Base-by-base conservation (phyloP, 352 stramenopile species). In the Peronospora tabacina region DNA sequence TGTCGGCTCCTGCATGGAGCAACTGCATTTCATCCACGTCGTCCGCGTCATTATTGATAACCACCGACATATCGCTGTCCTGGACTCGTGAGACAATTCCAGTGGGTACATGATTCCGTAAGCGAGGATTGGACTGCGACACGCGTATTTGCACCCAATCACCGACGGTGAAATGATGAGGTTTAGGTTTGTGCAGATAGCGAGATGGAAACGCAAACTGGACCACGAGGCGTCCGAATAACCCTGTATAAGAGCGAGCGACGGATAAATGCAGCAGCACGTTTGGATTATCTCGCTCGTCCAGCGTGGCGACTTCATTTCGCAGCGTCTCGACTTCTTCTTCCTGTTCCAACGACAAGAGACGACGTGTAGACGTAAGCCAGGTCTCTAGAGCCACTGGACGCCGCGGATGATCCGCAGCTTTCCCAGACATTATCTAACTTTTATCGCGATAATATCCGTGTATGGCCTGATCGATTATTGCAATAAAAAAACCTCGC, bases 111-210 rank as follows among this genome's bases (percentile, higher is more conserved):
- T 63, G 66, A 5, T 44, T 20, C 3, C 36, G 36, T 8, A 39
- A 40, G 11, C 51, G 13, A n/a, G 48, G 22, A 39, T 28, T 48
- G 32, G 53, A 45, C 30, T 56, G 62, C 39, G 70, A 69, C 10
- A 64, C n/a, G n/a, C 79, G 68, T 12, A 96, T 52, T 54, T 87
- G 76, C 28, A 95, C 85, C 17, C 94, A 54, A 58, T 95, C 85
- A 3, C 86, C 85, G 2, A 89, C 74, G 10, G 76, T 86, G 45
- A 96, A 86, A 19, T 83, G 70, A 54, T 96, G 83, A 5, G 75
- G 65, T 55, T 89, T 91, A 45, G 69, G 40, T 10, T 66, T 61
- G 22, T 69, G 55, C 36, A 83, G 15, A 28, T 55, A 57, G 15
- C 61, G 41, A 3, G 60, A 72, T 12, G 75, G 75, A 15, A 86